Percentiles rank a stretch among this genome's conserved stretches.
Evolutionary conservation across 306 rosid genomes (phyloP).

Genomic region (Vigna unguiculata): DNA sequence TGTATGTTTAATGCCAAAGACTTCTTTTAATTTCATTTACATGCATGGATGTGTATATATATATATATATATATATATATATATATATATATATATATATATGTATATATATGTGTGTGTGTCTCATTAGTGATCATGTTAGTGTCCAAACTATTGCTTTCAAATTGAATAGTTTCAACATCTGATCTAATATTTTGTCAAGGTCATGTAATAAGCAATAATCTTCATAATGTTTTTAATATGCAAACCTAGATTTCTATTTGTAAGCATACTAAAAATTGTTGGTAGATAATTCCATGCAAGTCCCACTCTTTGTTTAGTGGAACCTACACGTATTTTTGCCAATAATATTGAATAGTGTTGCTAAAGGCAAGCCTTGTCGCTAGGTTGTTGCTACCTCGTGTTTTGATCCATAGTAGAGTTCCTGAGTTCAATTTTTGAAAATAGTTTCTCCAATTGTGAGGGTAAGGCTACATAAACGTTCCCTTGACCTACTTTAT

Average conservation of each 20-base stretch:
- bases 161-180: constrained; percentile 17
- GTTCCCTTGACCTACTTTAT: neutral
- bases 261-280: constrained; percentile 15
- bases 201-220: neutral
- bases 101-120: neutral
- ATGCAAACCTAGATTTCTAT: neutral
- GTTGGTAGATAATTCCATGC: neutral
- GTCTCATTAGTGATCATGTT: constrained; percentile 5
- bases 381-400: neutral
- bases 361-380: neutral
- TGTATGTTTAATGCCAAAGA: constrained; percentile 1
- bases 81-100: too few relatives aligned
- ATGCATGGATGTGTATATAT: too few relatives aligned
- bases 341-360: neutral
- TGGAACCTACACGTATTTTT: neutral
- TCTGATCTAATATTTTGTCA: constrained; percentile 1
- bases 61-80: too few relatives aligned
- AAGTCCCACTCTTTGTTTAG: neutral
- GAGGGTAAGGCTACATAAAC: neutral
- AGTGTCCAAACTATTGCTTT: constrained; percentile 12
- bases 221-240: neutral
- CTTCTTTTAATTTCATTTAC: neutral
- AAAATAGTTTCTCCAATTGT: neutral
- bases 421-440: neutral
- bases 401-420: neutral